Evolutionary conservation across 2,329 filamentous ascomycete genomes (phyloP), one percentile per base, ranked within the genome.

Genomic region (Amauroascus verrucosus): DNA sequence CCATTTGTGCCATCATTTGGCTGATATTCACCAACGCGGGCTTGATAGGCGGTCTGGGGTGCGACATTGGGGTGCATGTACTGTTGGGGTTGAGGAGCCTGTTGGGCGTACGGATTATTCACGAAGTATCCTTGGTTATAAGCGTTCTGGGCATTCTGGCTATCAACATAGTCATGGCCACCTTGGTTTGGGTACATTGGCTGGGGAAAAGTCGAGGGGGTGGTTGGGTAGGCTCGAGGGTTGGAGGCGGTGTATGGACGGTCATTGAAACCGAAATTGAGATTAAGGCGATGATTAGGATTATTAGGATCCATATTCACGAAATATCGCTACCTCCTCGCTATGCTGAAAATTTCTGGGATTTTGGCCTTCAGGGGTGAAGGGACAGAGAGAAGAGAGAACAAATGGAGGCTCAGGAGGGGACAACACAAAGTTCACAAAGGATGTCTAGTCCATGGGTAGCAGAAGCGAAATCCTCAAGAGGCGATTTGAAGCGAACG

Each of bases 191-290:
- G 77, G 64, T 82, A 83, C 67, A 95, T 86, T 56, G 90, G 90
- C 73, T 97, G 91, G 11, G 91, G 91, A 66, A 97, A 97, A 55
- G 90, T 95, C 60, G 91, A 96, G 50, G 91, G 91, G 8, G 91
- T 96, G 51, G 91, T 89, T 61, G 85, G 86, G 76, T 87, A 89
- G 60, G 82, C 76, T 67, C 84, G 78, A 26, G 43, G 33, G 63
- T 70, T 64, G 53, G 80, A 71, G 57, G 76, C 74, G 55, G 82
- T 78, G 63, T 82, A 81, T 62, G 83, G 80, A 69, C 81, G 82
- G 67, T 78, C 79, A 70, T 79, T 83, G 65, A 73, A 75, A 57
- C 72, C 72, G 63, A 74, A 74, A 63, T 75, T 73, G 63, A 74
- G 64, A 57, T 73, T 69, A 53, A 72, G 65, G 56, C 72, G 38